These are phyloP conservation scores for Acer campestre DNA, from an alignment of 345 rosid genomes.

Conservation along the genomic window DNA sequence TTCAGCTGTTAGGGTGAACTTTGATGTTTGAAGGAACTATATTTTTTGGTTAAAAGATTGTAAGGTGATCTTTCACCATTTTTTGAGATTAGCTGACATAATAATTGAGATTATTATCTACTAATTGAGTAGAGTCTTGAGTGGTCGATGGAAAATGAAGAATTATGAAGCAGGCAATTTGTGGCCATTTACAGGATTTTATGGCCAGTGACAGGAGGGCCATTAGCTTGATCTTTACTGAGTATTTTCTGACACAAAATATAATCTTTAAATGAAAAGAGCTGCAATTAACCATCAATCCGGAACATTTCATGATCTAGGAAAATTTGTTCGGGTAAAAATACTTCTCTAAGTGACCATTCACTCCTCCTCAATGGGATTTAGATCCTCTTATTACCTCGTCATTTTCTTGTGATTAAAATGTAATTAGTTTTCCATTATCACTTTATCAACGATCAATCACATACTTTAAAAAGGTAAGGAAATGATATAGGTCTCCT, in stretches of 20 bases:
- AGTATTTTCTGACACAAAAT: too few species aligned
- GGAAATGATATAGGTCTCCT: too few species aligned
- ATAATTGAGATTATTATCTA: neutral
- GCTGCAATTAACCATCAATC: too few species aligned
- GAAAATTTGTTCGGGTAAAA: neutral
- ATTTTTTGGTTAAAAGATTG: neutral
- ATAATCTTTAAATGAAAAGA: too few species aligned
- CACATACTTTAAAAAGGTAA: too few species aligned
- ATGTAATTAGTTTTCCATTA: too few species aligned
- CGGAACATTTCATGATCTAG: neutral
- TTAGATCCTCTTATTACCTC: too few species aligned
- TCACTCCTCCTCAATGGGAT: neutral
- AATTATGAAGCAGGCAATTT: neutral
- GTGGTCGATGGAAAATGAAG: neutral
- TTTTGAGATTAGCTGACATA: neutral
- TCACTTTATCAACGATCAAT: too few species aligned
- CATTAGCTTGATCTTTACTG: too few species aligned
- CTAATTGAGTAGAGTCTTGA: neutral
- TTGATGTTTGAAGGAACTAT: neutral
- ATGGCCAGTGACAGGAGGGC: neutral
- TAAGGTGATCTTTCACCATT: neutral
- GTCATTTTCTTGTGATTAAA: too few species aligned
- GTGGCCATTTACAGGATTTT: neutral
- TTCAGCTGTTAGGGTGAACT: slow-evolving; percentile 5
- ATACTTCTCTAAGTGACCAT: too few species aligned